Evolutionary conservation across 352 stramenopile genomes (phyloP), one percentile per base, ranked within the genome.

Genomic region (Phytophthora sp.): DNA sequence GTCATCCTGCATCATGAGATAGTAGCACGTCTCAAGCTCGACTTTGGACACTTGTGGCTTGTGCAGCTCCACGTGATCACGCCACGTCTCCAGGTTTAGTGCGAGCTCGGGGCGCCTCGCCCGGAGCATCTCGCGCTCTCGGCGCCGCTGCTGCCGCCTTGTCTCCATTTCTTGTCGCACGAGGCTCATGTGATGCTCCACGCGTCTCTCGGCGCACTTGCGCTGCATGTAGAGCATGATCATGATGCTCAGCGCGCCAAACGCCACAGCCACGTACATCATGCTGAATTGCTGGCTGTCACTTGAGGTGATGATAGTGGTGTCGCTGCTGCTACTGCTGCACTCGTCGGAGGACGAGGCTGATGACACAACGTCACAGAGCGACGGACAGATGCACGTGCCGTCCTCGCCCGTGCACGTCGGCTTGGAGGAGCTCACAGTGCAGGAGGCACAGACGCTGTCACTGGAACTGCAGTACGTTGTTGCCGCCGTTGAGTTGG

Each of bases 191-290:
- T 73, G 39, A 23, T 71, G 69, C 12, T 65, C 30, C 27, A 54
- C 63, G 18, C 62, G 57, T 29, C 36, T 57, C 61, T 85, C 77
- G 44, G 63, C 60, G 36, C 65, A 77, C 31, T 66, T 72, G 50
- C 72, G 68, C 57, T 85, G 77, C 45, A 71, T 55, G 52, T 68
- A 81, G n/a, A 85, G 73, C 53, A 82, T 51, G 21, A 71, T 24
- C 50, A 77, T 74, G 51, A 85, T 55, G 41, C 46, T 41, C 20
- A 75, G 35, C 18, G 57, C 68, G 12, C 70, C 60, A n/a, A 66
- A 55, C 3, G 59, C 69, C 42, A 80, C 79, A 15, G 52, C 60
- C 21, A 82, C 24, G 46, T 74, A 80, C 30, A 83, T 57, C 52
- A 68, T 66, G 42, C 60, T 67, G 29, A 71, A 52, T 18, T 27